Conservation (phyloP, 140 eudicot species). For the Stevia rebaudiana region DNA sequence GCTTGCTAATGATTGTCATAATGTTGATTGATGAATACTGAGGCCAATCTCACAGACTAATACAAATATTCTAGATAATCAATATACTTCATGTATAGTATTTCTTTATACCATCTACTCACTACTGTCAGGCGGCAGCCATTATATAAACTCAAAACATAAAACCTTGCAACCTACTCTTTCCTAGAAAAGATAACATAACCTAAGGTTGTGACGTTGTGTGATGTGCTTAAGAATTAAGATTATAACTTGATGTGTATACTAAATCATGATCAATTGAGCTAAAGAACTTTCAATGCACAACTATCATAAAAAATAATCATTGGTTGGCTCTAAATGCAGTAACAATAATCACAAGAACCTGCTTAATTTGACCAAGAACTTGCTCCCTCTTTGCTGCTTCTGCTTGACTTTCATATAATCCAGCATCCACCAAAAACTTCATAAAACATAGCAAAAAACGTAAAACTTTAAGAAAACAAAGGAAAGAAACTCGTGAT, state of each 20-base stretch:
- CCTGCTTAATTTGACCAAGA: constrained; percentile 44
- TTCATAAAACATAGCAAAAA: constrained; percentile 2
- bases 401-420: constrained; percentile 64
- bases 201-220: neutral
- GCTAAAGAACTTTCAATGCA: neutral
- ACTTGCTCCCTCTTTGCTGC: constrained; percentile 55
- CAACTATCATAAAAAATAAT: neutral
- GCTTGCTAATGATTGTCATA: neutral
- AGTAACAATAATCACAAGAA: neutral
- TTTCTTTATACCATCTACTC: neutral
- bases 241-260: neutral
- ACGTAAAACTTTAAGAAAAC: neutral
- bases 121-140: neutral
- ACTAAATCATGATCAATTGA: neutral
- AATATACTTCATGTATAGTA: neutral
- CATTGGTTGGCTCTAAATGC: too few species aligned
- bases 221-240: neutral
- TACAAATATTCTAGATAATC: neutral
- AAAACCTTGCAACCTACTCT: neutral
- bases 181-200: neutral
- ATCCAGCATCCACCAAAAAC: constrained; percentile 56
- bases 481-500: neutral
- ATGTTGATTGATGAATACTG: neutral
- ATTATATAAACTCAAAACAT: neutral
- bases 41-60: neutral